Conservation (phyloP, 1,139 yeast genomes). For the Kluyveromyces marxianus region DNA sequence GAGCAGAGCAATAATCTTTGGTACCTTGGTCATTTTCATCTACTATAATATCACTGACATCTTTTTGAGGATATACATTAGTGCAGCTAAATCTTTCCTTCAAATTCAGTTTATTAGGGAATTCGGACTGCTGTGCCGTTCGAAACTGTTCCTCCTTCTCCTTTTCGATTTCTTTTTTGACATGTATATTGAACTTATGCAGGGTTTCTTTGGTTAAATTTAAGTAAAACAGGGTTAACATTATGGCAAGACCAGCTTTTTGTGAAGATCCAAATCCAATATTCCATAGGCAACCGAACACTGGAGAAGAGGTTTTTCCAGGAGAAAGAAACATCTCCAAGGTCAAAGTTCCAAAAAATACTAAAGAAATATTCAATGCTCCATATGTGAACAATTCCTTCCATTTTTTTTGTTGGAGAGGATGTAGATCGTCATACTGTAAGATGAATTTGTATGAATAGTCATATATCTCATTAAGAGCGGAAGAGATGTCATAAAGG, state of each 20-base stretch:
- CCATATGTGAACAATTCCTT: slow-evolving; percentile 4
- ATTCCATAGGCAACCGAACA: slow-evolving; percentile 3
- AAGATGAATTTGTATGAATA: slow-evolving; percentile 1
- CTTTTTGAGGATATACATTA: no score
- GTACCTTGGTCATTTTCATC: no score
- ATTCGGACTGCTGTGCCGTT: no score
- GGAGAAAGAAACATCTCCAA: background rate
- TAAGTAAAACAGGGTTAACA: slow-evolving; percentile 1
- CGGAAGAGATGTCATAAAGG: background rate
- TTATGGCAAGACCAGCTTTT: slow-evolving; percentile 1
- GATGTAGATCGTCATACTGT: slow-evolving; percentile 2
- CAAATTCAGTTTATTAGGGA: no score
- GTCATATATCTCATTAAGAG: slow-evolving; percentile 1
- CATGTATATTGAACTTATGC: background rate
- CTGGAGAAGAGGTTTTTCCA: slow-evolving; percentile 1
- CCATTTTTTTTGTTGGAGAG: slow-evolving; percentile 2
- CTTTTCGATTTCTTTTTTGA: background rate
- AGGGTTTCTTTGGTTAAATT: slow-evolving; percentile 1
- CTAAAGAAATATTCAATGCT: background rate
- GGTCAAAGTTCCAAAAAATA: background rate
- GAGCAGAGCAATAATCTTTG: no score
- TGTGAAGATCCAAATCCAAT: slow-evolving; percentile 4
- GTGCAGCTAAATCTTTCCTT: no score
- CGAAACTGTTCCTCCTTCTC: background rate
- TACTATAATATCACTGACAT: no score